A percentile compares a stretch with the other conserved stretches of the same genome.
Conservation (phyloP, 164 flowering plant species). For the Warburgia ugandensis region DNA sequence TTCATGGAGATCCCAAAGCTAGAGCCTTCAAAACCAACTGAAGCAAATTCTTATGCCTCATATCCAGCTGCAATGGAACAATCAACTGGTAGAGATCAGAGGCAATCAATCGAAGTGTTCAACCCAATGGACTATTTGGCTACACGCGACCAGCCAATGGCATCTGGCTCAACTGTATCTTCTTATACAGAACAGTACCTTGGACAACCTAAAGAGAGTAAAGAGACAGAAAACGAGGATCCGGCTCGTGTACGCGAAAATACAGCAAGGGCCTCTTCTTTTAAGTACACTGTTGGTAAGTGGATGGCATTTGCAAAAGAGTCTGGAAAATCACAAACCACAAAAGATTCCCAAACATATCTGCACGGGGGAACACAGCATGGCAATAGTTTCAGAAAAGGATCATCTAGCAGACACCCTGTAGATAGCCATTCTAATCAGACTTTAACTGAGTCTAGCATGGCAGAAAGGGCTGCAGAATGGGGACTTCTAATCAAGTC, state of each 20-base stretch:
- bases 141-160: neutral
- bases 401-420: neutral
- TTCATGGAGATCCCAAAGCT: slow-evolving; percentile 6
- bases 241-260: slow-evolving; percentile 3
- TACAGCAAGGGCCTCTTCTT: slow-evolving; percentile 10
- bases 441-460: slow-evolving; percentile 18
- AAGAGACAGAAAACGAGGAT: slow-evolving; percentile 6
- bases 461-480: slow-evolving; percentile 31
- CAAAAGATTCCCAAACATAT: slow-evolving; percentile 1
- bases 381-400: neutral
- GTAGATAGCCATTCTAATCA: slow-evolving; percentile 8
- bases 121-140: slow-evolving; percentile 7
- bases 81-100: slow-evolving; percentile 1
- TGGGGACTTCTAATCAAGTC: slow-evolving; percentile 27
- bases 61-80: slow-evolving; percentile 8
- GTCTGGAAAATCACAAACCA: neutral
- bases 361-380: neutral
- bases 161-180: slow-evolving; percentile 5
- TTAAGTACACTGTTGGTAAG: slow-evolving; percentile 16
- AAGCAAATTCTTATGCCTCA: slow-evolving; percentile 5
- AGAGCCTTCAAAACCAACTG: slow-evolving; percentile 3
- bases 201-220: neutral
- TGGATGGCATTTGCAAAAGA: slow-evolving; percentile 31
- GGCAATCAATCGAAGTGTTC: slow-evolving; percentile 11
- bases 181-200: neutral